Conservation (phyloP, 352 stramenopile genomes). For the Phytopythium sindhum region DNA sequence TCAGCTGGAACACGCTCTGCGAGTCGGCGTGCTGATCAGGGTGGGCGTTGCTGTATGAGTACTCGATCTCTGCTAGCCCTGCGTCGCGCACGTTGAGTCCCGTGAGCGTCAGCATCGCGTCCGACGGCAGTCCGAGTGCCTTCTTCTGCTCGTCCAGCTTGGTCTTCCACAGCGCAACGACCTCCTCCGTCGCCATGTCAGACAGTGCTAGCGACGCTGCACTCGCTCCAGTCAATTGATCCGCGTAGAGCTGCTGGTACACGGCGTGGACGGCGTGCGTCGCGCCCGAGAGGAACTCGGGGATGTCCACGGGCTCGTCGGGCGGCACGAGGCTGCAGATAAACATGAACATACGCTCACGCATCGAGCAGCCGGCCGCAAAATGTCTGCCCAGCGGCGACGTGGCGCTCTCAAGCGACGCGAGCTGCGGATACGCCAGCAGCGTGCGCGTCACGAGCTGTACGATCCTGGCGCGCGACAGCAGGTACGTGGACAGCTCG, state of each 20-base stretch:
- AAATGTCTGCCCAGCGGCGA: slow-evolving; percentile 29
- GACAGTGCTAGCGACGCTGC: background rate
- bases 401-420: slow-evolving; percentile 23
- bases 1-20: slow-evolving; percentile 34
- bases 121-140: slow-evolving; percentile 13
- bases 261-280: slow-evolving; percentile 26
- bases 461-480: slow-evolving; percentile 35
- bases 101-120: slow-evolving; percentile 21
- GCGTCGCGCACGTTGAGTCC: slow-evolving; percentile 25
- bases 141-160: slow-evolving; percentile 18
- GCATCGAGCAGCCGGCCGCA: slow-evolving; percentile 15
- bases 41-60: slow-evolving; percentile 23
- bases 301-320: slow-evolving; percentile 38
- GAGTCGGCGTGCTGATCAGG: slow-evolving; percentile 21
- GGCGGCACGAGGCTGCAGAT: slow-evolving; percentile 35
- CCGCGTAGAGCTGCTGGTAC: slow-evolving; percentile 18
- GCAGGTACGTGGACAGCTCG: slow-evolving; percentile 22
- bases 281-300: slow-evolving; percentile 33
- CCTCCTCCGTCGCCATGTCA: slow-evolving; percentile 19
- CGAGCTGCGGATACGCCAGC: slow-evolving; percentile 35
- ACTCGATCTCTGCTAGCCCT: slow-evolving; percentile 27
- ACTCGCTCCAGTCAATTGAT: background rate
- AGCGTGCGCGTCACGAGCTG: slow-evolving; percentile 33
- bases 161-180: slow-evolving; percentile 19
- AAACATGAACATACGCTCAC: slow-evolving; percentile 47